Evolutionary conservation across 2,329 filamentous ascomycete genomes (phyloP), one percentile per base, ranked within the genome.

Genomic region (Blastomyces percursus): DNA sequence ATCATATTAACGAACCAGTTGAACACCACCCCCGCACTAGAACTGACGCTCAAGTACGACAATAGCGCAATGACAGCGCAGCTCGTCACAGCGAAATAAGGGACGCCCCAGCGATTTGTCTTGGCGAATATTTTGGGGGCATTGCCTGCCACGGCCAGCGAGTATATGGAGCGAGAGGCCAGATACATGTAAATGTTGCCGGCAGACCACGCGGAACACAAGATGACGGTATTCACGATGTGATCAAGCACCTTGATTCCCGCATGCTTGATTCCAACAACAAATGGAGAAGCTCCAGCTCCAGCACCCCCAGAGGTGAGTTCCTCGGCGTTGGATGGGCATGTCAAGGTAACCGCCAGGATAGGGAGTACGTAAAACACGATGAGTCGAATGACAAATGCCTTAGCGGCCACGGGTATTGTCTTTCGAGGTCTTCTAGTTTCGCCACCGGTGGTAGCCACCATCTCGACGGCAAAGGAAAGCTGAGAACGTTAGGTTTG

Each of bases 391-490:
- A 75, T 79, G 64, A 79, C 77, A 52, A 78, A 74, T 8, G 77
- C 71, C 55, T 73, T 70, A 16, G 77, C 75, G 8, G 79, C 79
- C 62, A 74, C 74, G 32, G 73, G 73, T 30, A 75, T 74, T 64
- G 74, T 75, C 60, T 68, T 70, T 50, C 72, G 69, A 14, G 79
- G 79, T 62, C 80, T 76, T 63, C 77, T 75, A 7, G 78, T 76
- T 67, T 81, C 79, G 59, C 77, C 79, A 50, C 77, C 79, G 35
- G 79, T 78, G 12, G 80, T 76, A 32, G 77, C 78, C 19, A 81
- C 77, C 69, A 77, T 76, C 66, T 81, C 78, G 16, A 51, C 80
- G 80, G 66, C 80, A 82, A 9, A 78, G 75, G 68, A 82, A 82
- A 58, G 73, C 77, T 21, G 76, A 78, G 61, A 78, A 78, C 63